Evolutionary conservation across 192 early-diverging fungal genomes (phyloP), one percentile per base, ranked within the genome.

Genomic region (Linnemannia elongata): DNA sequence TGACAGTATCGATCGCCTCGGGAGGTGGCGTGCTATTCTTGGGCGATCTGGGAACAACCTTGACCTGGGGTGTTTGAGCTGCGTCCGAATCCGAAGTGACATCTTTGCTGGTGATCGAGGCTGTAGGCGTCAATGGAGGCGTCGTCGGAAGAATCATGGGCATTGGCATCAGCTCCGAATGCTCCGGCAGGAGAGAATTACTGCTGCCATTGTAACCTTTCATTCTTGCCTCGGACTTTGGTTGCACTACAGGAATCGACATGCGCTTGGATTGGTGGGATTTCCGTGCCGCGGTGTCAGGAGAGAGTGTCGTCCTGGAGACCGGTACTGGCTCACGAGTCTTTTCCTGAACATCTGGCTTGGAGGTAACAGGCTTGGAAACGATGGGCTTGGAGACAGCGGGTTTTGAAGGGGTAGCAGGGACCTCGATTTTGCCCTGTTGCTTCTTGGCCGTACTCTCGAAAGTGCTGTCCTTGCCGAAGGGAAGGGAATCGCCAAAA

Each of bases 101-200:
- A 10, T 87, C 85, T 18, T 77, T 85, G 55, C 78, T 78, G 44
- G 79, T 63, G 30, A 78, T 73, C 0, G 85, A 87, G 1, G 85
- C 79, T 13, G 85, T 76, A 2, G 85, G 85, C 2, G 85, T 87
- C 71, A 81, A 73, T 78, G 85, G 85, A 6, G 84, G 84, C 17
- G 79, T 87, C 7, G 69, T 55, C 6, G 72, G 78, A 17, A 57
- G 60, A 35, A 75, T 41, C 22, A 66, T 38, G 47, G 13, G 47
- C 47, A 52, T 52, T 15, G 49, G 49, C 49, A 52, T 52, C 49
- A 52, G 49, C 7, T 24, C 49, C 10, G 42, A 52, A 18, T 66
- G 55, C 13, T 49, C 30, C 10, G 72, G 36, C 33, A 55, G 24
- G 33, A 49, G 45, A 6, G 36, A n/a, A 33, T 9, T 33, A 54